Percentiles rank a stretch among this genome's conserved stretches.
These are phyloP conservation scores for Venustampulla echinocandica DNA, from an alignment of 495 filamentous ascomycete species.

Conservation along the genomic window DNA sequence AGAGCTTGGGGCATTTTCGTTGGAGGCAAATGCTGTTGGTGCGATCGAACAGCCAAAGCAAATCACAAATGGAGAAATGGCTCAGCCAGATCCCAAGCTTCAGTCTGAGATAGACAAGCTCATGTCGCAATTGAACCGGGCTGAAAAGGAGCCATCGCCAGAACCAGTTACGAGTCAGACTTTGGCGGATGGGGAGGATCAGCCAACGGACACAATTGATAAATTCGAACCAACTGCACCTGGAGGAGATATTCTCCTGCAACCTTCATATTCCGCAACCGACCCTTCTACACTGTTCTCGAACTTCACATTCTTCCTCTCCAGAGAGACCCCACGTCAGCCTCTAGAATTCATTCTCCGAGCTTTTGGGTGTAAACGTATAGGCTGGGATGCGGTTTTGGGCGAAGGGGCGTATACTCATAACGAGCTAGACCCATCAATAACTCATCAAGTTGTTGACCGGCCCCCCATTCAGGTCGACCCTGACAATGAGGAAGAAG, in stretches of 20 bases:
- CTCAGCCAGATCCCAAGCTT: conserved; percentile 34
- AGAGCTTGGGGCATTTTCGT: conserved; percentile 82
- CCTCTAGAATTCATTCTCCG: conserved; percentile 90
- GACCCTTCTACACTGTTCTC: conserved; percentile 66
- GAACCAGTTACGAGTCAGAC: conserved; percentile 26
- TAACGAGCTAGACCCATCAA: conserved; percentile 73
- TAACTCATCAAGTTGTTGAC: conserved; percentile 96
- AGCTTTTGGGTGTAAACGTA: conserved; percentile 89
- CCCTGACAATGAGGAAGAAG: conserved; percentile 47
- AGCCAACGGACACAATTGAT: conserved; percentile 63
- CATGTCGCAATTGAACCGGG: conserved; percentile 40
- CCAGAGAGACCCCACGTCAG: conserved; percentile 83
- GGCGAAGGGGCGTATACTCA: conserved; percentile 89
- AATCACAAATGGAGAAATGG: conserved; percentile 12
- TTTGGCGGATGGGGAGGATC: conserved; percentile 31
- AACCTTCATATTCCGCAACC: conserved; percentile 55
- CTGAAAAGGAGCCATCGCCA: conserved; percentile 34
- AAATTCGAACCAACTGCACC: conserved; percentile 71
- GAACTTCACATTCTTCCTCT: conserved; percentile 83
- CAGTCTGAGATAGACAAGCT: conserved; percentile 48
- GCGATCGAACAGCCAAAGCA: conserved; percentile 35
- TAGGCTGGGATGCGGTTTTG: conserved; percentile 84
- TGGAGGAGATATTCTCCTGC: conserved; percentile 77
- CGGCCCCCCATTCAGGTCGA: conserved; percentile 63
- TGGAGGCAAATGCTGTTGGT: conserved; percentile 64